These are phyloP conservation scores for Ophiostoma ips DNA, from an alignment of 2,329 filamentous ascomycete species.

Conservation along the genomic window DNA sequence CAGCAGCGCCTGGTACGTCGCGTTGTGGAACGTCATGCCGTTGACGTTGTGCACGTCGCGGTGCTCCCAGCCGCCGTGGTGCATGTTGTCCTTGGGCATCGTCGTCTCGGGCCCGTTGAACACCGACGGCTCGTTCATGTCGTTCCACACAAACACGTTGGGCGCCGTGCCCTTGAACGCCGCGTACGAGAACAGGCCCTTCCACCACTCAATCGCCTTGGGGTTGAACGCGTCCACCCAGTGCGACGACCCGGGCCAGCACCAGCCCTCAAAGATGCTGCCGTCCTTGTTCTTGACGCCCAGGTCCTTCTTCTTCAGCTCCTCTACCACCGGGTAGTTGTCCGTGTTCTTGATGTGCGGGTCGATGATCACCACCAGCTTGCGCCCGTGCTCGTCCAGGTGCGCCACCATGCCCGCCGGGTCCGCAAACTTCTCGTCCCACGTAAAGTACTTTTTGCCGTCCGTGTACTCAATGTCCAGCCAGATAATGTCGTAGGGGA, in stretches of 20 bases:
- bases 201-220: conserved; percentile 87
- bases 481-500: conserved; percentile 98
- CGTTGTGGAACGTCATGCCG: conserved; percentile 89
- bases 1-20: conserved; percentile 73
- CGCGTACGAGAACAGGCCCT: conserved; percentile 71
- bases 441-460: conserved; percentile 96
- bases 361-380: conserved; percentile 89
- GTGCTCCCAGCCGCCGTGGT: conserved; percentile 87
- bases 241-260: conserved; percentile 93
- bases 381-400: conserved; percentile 70
- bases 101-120: conserved; percentile 98
- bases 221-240: conserved; percentile 97
- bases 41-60: conserved; percentile 94
- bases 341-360: conserved; percentile 93
- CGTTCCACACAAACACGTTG: conserved; percentile 95
- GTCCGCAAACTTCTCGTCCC: conserved; percentile 80
- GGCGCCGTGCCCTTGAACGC: conserved; percentile 71
- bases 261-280: conserved; percentile 88
- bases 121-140: conserved; percentile 98
- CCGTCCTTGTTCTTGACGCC: conserved; percentile 83
- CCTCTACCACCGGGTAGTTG: conserved; percentile 61
- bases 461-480: conserved; percentile 96
- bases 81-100: conserved; percentile 97
- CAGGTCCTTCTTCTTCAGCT: conserved; percentile 71
- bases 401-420: conserved; percentile 80